Base-by-base conservation (phyloP, 768 basidiomycete genomes). In the Mycena maculata region DNA sequence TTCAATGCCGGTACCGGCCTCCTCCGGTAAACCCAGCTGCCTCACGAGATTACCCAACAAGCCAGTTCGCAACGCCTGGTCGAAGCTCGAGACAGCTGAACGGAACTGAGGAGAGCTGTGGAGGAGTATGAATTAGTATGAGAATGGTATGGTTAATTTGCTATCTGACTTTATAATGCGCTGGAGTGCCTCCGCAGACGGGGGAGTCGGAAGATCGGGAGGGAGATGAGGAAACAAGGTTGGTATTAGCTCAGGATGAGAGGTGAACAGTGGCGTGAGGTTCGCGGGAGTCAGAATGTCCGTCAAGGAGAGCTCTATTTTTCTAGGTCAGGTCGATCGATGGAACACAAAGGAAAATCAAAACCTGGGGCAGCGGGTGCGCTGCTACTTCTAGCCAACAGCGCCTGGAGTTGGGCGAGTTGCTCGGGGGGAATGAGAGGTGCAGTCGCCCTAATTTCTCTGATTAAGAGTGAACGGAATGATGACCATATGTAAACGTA, bases 21-120 rank as follows among this genome's bases (percentile, higher is more conserved):
- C 92, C 73, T 92, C 93, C 0, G 94, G 93, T 39, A 98, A 80
- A 3, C 95, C 95, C 9, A 98, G 82, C 27, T 89, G 86, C 36
- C 89, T 82, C 63, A 97, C 93, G 22, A 96, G 82, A 1, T 85
- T 87, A 8, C 89, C 90, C 3, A 96, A 80, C 55, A 94, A 78
- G 10, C 95, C 95, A 0, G 92, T 95, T 54, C 90, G 82, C 60
- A 98, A 82, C 8, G 94, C 95, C 73, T 92, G 90, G 75, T 98
- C 95, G 50, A 98, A 86, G 75, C 87, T 92, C 3, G 87, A 81
- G 22, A 96, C 92, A 2, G 93, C 91, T 7, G 87, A 81, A 65
- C 92, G 90, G 80, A 96, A 95, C 72, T 93, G 95, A 0, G 93
- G 91, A 1, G 92, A 93, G 65, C 86, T 87, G 62, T 2, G n/a